phyloP scores from a whole-genome alignment of 2,329 filamentous ascomycete species.

The Sporothrix pseudoabietina region DNA sequence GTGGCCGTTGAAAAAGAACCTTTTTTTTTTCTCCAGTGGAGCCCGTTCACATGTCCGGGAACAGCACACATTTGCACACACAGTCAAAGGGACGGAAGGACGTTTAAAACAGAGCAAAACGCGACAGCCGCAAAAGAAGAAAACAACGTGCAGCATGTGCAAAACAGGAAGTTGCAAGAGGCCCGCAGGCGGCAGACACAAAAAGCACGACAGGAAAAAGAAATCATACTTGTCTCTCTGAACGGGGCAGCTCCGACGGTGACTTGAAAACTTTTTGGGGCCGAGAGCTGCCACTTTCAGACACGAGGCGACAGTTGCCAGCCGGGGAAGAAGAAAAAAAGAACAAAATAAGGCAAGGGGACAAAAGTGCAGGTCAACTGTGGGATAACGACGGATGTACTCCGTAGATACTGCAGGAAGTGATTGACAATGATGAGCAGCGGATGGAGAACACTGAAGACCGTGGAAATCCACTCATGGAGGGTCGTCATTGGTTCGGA shows the following conservation, averaged over 20 bases:
- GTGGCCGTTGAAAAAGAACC: background rate
- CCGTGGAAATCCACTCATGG: background rate
- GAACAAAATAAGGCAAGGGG: background rate
- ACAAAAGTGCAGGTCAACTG: background rate
- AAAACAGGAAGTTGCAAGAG: background rate
- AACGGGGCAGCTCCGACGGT: background rate
- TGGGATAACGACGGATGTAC: background rate
- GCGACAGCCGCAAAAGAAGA: conserved; percentile 20
- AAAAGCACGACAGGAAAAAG: background rate
- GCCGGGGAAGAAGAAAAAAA: background rate
- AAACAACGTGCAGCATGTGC: background rate
- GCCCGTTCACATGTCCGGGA: background rate
- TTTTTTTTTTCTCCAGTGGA: background rate
- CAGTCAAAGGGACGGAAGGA: background rate
- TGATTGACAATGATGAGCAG: background rate
- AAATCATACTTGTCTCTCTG: background rate
- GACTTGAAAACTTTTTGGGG: background rate
- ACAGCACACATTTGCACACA: background rate
- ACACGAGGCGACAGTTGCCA: background rate
- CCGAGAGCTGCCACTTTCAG: background rate
- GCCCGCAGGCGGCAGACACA: background rate
- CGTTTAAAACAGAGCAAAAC: conserved; percentile 4
- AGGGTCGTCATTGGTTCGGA: conserved; percentile 9
- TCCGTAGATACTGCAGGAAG: background rate
- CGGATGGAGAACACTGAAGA: background rate